Evolutionary conservation across 495 filamentous ascomycete genomes (phyloP).

Genomic region (Annulohypoxylon nitens): DNA sequence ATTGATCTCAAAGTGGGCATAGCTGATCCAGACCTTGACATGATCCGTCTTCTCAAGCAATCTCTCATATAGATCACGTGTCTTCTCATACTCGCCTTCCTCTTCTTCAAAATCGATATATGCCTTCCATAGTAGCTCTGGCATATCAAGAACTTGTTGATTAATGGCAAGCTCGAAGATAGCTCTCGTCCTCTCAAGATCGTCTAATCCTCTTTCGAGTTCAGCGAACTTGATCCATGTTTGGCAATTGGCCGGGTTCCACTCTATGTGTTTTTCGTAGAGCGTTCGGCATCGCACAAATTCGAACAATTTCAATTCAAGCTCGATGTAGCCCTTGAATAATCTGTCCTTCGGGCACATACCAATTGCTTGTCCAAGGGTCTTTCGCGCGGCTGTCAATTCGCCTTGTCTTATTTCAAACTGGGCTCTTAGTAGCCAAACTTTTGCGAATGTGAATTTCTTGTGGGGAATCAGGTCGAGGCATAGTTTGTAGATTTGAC

Average conservation of each 20-base stretch:
- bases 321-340: slow-evolving; percentile 91
- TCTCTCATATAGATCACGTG: slow-evolving; percentile 88
- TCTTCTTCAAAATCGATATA: slow-evolving; percentile 99
- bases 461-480: slow-evolving; percentile 92
- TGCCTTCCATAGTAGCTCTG: slow-evolving; percentile 94
- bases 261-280: slow-evolving; percentile 93
- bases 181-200: slow-evolving; percentile 85
- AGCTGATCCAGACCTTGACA: slow-evolving; percentile 98
- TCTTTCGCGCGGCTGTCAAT: slow-evolving; percentile 83
- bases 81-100: slow-evolving; percentile 86
- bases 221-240: slow-evolving; percentile 97
- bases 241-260: slow-evolving; percentile 87
- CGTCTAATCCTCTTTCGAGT: slow-evolving; percentile 89
- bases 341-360: slow-evolving; percentile 96
- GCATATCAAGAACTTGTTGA: slow-evolving; percentile 93
- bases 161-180: slow-evolving; percentile 93
- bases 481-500: slow-evolving; percentile 91
- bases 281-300: slow-evolving; percentile 90
- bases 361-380: slow-evolving; percentile 88
- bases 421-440: slow-evolving; percentile 93
- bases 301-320: slow-evolving; percentile 92
- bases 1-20: slow-evolving; percentile 96
- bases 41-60: slow-evolving; percentile 93
- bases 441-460: slow-evolving; percentile 96
- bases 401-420: slow-evolving; percentile 93